Conservation (phyloP, 352 stramenopile genomes). For the Phytophthora brassicae region DNA sequence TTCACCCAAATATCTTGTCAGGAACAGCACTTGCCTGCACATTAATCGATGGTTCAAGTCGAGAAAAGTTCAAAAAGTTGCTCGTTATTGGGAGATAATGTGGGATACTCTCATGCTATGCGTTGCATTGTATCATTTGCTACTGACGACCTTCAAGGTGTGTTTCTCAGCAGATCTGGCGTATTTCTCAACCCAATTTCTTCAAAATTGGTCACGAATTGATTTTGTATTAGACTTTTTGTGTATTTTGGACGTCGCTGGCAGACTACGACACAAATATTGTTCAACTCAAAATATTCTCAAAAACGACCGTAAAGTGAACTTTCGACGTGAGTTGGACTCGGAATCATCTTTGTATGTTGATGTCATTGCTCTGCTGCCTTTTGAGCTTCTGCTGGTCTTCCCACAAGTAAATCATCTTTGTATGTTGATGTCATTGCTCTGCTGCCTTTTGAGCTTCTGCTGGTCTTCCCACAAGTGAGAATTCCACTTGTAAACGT, state of each 20-base stretch:
- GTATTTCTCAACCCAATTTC: conserved; percentile 5
- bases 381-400: conserved; percentile 46
- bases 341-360: conserved; percentile 33
- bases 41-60: conserved; percentile 11
- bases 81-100: conserved; percentile 35
- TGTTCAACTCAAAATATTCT: neutral
- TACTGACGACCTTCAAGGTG: conserved; percentile 56
- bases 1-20: neutral
- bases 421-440: conserved; percentile 48
- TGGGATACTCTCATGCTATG: conserved; percentile 62
- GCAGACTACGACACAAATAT: conserved; percentile 33
- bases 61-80: conserved; percentile 37
- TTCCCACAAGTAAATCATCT: conserved; percentile 22
- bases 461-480: conserved; percentile 27
- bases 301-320: neutral
- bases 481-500: conserved; percentile 1
- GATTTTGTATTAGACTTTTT: conserved; percentile 66
- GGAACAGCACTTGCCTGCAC: too few species aligned
- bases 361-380: conserved; percentile 50
- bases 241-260: conserved; percentile 45
- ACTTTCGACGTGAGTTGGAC: neutral
- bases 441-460: conserved; percentile 50
- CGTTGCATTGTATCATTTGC: conserved; percentile 44
- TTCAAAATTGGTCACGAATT: conserved; percentile 43
- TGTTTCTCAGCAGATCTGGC: conserved; percentile 53